Base-by-base conservation (phyloP, 108 stramenopile genomes). In the Cylindrotheca closterium region DNA sequence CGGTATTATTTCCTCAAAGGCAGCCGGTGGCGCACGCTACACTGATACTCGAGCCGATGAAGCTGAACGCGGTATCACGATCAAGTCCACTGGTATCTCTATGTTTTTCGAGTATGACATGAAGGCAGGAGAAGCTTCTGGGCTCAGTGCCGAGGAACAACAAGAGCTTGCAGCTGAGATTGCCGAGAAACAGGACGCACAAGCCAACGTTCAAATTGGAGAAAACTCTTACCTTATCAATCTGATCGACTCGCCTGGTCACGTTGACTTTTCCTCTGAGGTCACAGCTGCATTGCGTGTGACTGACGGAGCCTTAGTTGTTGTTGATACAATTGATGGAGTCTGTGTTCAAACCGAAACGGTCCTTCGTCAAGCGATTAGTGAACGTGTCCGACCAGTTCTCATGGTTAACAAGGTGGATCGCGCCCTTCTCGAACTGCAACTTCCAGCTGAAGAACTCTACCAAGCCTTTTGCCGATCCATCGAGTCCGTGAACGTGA, bases 321-420 rank as follows among this genome's bases (percentile, higher is more conserved):
- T 99, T 33, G 99, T 99, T 28, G 99, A 99, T 84, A 97, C 96
- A 53, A 97, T 99, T 69, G 98, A 98, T 77, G 99, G 99, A 61
- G 99, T 99, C 34, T 98, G 98, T 68, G 99, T 99, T 45, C 99
- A 99, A 76, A 99, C 99, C 52, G 99, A 98, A 79, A 99, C 99
- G 62, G 99, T 99, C 59, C 93, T 99, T 37, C 97, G 98, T 80
- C 99, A 99, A 85, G 97, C 99, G 60, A 97, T 99, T 73, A 62
- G 84, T 47, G 99, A 99, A 82, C 95, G 97, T 76, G 97, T 99
- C 63, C 82, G 83, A 70, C 99, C 99, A 22, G 93, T 95, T 66
- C 95, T 99, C 68, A 99, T 99, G 98, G 97, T 99, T 22, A 99
- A 99, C 96, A 99, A 99, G 89, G 96, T 99, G 51, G 99, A 99